Base-by-base conservation (phyloP, 306 rosid genomes). In the Citrullus mucosospermus region DNA sequence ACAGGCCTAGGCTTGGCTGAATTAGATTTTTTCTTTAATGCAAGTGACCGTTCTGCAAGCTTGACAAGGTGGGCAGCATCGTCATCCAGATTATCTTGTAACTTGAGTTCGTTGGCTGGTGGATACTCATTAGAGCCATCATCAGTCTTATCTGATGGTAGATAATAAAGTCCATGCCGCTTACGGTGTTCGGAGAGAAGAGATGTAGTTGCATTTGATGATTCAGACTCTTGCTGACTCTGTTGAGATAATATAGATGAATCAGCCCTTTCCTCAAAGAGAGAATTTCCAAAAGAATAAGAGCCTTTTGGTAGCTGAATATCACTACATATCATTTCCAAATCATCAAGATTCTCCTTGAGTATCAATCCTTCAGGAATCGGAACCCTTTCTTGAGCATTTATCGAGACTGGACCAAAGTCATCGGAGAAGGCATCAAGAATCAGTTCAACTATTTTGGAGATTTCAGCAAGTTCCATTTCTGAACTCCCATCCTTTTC, bases 151-250 rank as follows among this genome's bases (percentile, higher is more conserved):
- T 83, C 97, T 50, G 96, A 88, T 78, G 90, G 82, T 83, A 95
- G 97, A 86, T 95, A 92, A 87, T 91, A 95, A 54, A 95, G 81
- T 22, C 93, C 99, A 68, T 95, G 99, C 50, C 96, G 88, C 82
- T 84, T 95, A 12, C 99, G 96, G 79, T 95, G 99, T 76, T 95
- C 93, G 1, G 79, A 30, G 76, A 92, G 93, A 83, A 91, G 87
- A 71, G 90, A 91, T 72, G 97, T 85, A 44, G 97, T 86, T 82
- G 91, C 96, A 30, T 76, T 95, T 46, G 80, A 83, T 43, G 88
- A 77, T 79, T 78, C 90, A 55, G 82, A 77, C 59, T 89, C 96
- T 68, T 85, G 93, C 62, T 57, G 85, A 77, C 68, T 81, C 70
- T 80, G 81, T 69, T 75, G 85, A 71, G 77, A 79, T 69, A 84